phyloP scores from a whole-genome alignment of 257 asterid species.

The Penstemon davidsonii region DNA sequence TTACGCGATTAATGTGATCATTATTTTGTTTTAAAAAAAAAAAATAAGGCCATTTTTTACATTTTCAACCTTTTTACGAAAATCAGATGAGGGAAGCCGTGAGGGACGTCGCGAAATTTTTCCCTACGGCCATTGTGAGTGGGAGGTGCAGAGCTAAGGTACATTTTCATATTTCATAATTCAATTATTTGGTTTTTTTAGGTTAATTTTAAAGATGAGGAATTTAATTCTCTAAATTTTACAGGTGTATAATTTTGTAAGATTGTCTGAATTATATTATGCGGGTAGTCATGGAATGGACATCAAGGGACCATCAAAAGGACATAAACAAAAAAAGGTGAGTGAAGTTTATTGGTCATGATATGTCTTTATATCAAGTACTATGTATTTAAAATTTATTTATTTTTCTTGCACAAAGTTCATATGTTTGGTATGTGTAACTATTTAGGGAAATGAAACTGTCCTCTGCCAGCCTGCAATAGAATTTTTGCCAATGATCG shows the following conservation, averaged over 20 bases:
- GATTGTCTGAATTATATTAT: conserved; percentile 51
- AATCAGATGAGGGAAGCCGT: conserved; percentile 58
- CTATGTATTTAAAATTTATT: not conserved
- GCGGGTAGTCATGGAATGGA: conserved; percentile 79
- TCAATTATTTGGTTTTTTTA: not conserved
- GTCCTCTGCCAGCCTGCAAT: conserved; percentile 82
- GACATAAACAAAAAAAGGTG: conserved; percentile 37
- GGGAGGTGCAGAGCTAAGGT: conserved; percentile 68
- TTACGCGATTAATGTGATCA: not conserved
- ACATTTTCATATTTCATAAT: not conserved
- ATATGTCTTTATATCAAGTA: not conserved
- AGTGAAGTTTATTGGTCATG: not conserved
- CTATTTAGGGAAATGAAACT: conserved; percentile 50
- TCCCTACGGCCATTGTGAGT: conserved; percentile 61
- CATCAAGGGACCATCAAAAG: conserved; percentile 55
- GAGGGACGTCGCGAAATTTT: conserved; percentile 43
- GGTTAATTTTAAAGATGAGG: not conserved
- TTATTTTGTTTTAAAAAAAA: not conserved
- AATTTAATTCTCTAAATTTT: not conserved
- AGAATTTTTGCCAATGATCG: conserved; percentile 83
- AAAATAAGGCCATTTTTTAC: too few species aligned
- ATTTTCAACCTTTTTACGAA: not conserved
- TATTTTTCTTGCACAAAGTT: not conserved
- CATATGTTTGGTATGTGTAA: not conserved
- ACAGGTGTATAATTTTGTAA: conserved; percentile 47